Conservation (phyloP, 2,329 filamentous ascomycete species). For the Ascochyta rabiei region DNA sequence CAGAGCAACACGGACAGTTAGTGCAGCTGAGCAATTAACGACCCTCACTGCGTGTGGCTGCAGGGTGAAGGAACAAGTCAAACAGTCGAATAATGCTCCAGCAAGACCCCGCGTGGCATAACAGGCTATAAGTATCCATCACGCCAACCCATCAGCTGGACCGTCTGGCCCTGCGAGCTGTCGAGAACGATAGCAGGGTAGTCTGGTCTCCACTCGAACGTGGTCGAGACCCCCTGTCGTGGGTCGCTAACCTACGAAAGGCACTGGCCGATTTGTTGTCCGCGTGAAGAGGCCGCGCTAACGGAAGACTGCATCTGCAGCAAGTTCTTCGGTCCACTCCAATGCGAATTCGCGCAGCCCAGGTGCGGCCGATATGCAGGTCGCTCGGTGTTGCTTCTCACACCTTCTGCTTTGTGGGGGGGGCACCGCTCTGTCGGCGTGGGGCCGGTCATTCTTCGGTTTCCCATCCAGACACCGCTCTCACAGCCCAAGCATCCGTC, state of each 20-base stretch:
- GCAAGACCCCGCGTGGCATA: slow-evolving; percentile 11
- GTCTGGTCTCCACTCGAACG: slow-evolving; percentile 10
- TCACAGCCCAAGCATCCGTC: neutral
- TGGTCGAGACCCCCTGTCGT: slow-evolving; percentile 13
- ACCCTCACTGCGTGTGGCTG: neutral
- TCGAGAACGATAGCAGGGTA: slow-evolving; percentile 16
- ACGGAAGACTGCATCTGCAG: slow-evolving; percentile 5
- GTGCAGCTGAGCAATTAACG: slow-evolving; percentile 1
- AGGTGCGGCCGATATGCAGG: slow-evolving; percentile 19
- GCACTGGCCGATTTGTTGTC: slow-evolving; percentile 4
- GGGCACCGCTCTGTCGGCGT: slow-evolving; percentile 6
- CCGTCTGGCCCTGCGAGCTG: slow-evolving; percentile 3
- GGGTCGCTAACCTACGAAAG: slow-evolving; percentile 8
- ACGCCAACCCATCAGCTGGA: slow-evolving; percentile 16
- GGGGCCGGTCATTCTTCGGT: slow-evolving; percentile 12
- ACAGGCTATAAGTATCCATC: slow-evolving; percentile 15
- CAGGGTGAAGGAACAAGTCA: neutral
- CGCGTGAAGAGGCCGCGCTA: slow-evolving; percentile 10
- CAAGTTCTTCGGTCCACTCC: slow-evolving; percentile 16
- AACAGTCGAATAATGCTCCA: neutral
- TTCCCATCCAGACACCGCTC: slow-evolving; percentile 10
- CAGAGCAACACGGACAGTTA: slow-evolving; percentile 6
- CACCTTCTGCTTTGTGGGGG: slow-evolving; percentile 11
- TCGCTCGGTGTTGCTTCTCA: slow-evolving; percentile 1
- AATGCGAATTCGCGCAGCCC: slow-evolving; percentile 14